Base-by-base conservation (phyloP, 768 basidiomycete genomes). In the Ramaria rubella region DNA sequence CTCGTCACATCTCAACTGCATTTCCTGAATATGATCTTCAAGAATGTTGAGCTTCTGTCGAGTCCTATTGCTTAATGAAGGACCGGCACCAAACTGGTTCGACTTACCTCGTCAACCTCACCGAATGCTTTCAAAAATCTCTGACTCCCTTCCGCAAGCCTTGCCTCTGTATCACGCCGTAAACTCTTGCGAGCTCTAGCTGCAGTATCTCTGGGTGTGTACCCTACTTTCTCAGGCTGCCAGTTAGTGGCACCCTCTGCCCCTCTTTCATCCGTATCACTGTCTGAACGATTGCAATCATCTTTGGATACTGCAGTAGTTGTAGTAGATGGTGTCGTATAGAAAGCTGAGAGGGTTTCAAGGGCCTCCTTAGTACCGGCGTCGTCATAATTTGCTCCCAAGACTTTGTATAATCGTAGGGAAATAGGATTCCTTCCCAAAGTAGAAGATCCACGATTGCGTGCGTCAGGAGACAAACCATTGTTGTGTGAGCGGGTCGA, bases 351-450 rank as follows among this genome's bases (percentile, higher is more conserved):
- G 34, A 95, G 80, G 0, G 91, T 94, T 45, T 80, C 76, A 12
- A 96, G 73, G 2, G 92, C 93, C 63, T 95, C 88, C 26, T 77
- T 76, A 1, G 90, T 91, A 5, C 84, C 81, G 34, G 81, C 75
- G 62, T 91, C 90, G 26, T 88, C 82, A 58, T 86, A 92, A 49
- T 79, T 86, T 1, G 86, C 86, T 33, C 87, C 84, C 19, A 95
- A 75, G 59, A 94, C 86, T 70, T 96, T 96, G 70, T 92, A 94
- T n/a, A 95, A 73, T 11, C 94, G 79, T 0, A 87, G 71, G n/a
- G 91, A 83, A 38, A 94, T 78, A 2, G 94, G 92, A 53, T 74
- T 74, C 53, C 63, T 26, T 9, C 52, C 36, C 7, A 51, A 1
- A 7, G 17, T 56, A 5, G 27, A 49, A 17, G 31, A 5, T 27